These are phyloP conservation scores for Penicillium coprophilum DNA, from an alignment of 495 filamentous ascomycete genomes.

Conservation along the genomic window DNA sequence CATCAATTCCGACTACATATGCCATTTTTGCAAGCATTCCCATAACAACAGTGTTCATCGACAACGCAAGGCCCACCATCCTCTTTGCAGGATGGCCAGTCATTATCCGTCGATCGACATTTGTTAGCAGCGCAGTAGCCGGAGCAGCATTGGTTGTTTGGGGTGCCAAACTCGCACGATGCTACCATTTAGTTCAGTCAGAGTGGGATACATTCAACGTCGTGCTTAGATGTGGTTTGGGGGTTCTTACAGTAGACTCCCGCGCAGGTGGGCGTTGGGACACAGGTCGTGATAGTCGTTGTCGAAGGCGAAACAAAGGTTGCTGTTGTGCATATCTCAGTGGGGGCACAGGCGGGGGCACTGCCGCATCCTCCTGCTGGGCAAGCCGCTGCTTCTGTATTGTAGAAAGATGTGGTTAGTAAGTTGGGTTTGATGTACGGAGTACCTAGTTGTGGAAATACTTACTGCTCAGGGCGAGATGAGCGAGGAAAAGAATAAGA, in stretches of 20 bases:
- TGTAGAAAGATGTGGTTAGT: not conserved
- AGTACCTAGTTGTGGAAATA: not conserved
- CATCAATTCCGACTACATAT: constrained; percentile 16
- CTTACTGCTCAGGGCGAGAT: constrained; percentile 16
- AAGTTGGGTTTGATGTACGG: not conserved
- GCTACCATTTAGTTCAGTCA: not conserved
- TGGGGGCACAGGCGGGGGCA: constrained; percentile 30
- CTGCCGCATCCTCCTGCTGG: constrained; percentile 22
- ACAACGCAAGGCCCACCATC: constrained; percentile 24
- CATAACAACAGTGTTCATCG: constrained; percentile 32
- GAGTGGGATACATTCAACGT: not conserved
- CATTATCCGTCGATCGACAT: constrained; percentile 29
- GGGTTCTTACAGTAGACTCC: constrained; percentile 31
- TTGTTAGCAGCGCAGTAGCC: constrained; percentile 31
- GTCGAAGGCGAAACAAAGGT: constrained; percentile 29
- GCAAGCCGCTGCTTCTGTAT: constrained; percentile 8
- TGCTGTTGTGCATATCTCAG: constrained; percentile 34
- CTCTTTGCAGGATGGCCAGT: constrained; percentile 29
- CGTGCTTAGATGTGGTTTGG: not conserved
- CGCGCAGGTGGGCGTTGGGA: constrained; percentile 35
- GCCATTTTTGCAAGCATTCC: constrained; percentile 26
- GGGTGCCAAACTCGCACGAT: constrained; percentile 18
- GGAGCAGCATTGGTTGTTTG: constrained; percentile 23
- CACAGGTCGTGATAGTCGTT: constrained; percentile 35
- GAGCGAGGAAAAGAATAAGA: constrained; percentile 4